Evolutionary conservation across 2,329 filamentous ascomycete genomes (phyloP).

Genomic region (Alternaria burnsii): DNA sequence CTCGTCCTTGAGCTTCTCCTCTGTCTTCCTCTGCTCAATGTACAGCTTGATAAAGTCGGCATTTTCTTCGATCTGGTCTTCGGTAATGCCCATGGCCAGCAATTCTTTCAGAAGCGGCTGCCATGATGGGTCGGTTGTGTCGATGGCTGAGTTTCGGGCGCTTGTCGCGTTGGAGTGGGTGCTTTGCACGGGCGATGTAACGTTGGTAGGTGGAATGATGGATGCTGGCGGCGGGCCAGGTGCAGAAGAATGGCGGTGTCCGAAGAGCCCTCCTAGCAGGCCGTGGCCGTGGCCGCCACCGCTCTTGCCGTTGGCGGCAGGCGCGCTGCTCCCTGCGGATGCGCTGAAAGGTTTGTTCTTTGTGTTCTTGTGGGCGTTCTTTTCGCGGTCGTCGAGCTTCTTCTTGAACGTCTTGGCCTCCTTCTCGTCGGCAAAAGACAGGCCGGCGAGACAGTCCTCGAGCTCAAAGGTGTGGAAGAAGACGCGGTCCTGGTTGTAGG

Average conservation of each 20-base stretch:
- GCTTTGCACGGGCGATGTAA: slow-evolving; percentile 50
- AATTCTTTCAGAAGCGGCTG: slow-evolving; percentile 69
- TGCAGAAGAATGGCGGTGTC: slow-evolving; percentile 58
- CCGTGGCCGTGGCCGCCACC: slow-evolving; percentile 52
- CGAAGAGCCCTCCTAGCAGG: slow-evolving; percentile 62
- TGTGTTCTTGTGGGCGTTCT: slow-evolving; percentile 91
- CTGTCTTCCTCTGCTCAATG: slow-evolving; percentile 69
- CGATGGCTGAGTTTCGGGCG: slow-evolving; percentile 59
- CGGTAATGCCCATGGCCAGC: slow-evolving; percentile 71
- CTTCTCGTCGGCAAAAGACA: slow-evolving; percentile 96
- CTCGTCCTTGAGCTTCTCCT: slow-evolving; percentile 56
- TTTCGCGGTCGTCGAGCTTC: slow-evolving; percentile 96
- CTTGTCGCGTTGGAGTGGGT: slow-evolving; percentile 48
- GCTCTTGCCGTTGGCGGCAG: slow-evolving; percentile 41
- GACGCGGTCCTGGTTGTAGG: slow-evolving; percentile 94
- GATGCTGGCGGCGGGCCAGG: slow-evolving; percentile 56
- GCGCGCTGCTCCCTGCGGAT: slow-evolving; percentile 32
- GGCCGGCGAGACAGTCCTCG: slow-evolving; percentile 85
- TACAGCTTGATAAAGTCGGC: slow-evolving; percentile 74
- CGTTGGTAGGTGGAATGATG: slow-evolving; percentile 57
- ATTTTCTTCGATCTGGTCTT: slow-evolving; percentile 73
- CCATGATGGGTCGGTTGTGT: slow-evolving; percentile 69
- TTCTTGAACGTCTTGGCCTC: slow-evolving; percentile 97
- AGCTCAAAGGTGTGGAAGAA: slow-evolving; percentile 99
- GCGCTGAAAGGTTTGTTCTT: slow-evolving; percentile 75